Evolutionary conservation across 805 yeast species (phyloP).

Genomic region (Candida namnaoensis): DNA sequence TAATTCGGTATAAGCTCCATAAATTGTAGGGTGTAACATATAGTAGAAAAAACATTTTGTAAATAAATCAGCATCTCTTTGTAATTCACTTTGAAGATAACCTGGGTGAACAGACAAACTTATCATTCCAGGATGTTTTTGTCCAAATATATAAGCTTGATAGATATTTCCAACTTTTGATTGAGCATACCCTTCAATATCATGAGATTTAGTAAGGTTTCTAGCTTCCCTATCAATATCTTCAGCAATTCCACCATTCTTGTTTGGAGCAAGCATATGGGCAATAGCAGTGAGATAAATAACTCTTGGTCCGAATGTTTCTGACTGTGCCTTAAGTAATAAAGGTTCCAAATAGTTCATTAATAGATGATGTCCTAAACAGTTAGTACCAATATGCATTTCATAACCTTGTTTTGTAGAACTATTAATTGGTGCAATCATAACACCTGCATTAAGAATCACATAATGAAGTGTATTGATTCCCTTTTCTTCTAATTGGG

Average conservation of each 20-base stretch:
- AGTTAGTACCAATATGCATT: conserved; percentile 36
- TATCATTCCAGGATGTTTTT: conserved; percentile 21
- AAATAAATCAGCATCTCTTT: conserved; percentile 12
- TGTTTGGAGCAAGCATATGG: conserved; percentile 20
- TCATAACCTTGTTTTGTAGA: conserved; percentile 36
- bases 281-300: conserved; percentile 37
- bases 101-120: conserved; percentile 35
- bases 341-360: conserved; percentile 30
- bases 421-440: conserved; percentile 27
- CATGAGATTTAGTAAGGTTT: neutral
- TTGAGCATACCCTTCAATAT: conserved; percentile 24
- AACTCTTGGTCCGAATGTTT: conserved; percentile 25
- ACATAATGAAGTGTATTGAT: conserved; percentile 24
- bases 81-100: conserved; percentile 23
- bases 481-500: conserved; percentile 11
- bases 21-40: conserved; percentile 6
- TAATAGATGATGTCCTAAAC: conserved; percentile 35
- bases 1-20: conserved; percentile 37
- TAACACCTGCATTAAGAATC: conserved; percentile 37
- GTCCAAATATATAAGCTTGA: conserved; percentile 27
- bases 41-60: neutral
- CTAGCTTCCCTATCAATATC: conserved; percentile 17
- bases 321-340: conserved; percentile 19
- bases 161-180: conserved; percentile 32
- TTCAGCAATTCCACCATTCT: conserved; percentile 24